A percentile compares a stretch with the other conserved stretches of the same genome.
phyloP scores from a whole-genome alignment of 805 yeast species.

The Saccharomycopsis fermentans region DNA sequence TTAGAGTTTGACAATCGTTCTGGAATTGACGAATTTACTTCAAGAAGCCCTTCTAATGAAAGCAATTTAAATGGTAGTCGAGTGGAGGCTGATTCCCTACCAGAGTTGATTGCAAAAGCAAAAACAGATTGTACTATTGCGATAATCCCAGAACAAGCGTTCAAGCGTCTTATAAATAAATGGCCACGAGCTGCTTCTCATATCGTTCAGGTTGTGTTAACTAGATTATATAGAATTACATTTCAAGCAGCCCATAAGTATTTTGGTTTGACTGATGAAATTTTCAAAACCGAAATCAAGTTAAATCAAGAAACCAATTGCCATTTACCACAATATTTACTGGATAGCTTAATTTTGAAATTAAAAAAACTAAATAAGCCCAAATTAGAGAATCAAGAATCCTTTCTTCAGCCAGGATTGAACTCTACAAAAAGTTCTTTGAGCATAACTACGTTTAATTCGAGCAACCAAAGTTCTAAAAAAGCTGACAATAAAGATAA shows the following conservation, averaged over 20 bases:
- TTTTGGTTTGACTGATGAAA: constrained; percentile 73
- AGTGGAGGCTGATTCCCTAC: constrained; percentile 15
- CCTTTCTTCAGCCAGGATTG: neutral
- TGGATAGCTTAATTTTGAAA: constrained; percentile 38
- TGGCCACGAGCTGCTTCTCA: constrained; percentile 89
- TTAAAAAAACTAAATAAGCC: neutral
- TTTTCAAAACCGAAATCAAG: constrained; percentile 62
- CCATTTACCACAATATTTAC: constrained; percentile 55
- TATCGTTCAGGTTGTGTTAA: constrained; percentile 84
- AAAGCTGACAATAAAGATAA: constrained; percentile 1
- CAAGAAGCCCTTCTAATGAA: neutral
- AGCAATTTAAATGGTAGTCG: neutral
- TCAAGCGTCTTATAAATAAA: constrained; percentile 55
- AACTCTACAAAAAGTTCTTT: neutral
- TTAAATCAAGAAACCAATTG: constrained; percentile 41
- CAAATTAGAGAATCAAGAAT: neutral
- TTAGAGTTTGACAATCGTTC: neutral
- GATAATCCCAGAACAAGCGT: constrained; percentile 80
- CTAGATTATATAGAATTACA: constrained; percentile 82
- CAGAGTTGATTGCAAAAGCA: constrained; percentile 63
- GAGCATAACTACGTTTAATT: neutral
- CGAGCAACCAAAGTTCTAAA: neutral
- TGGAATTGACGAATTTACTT: neutral
- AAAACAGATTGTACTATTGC: constrained; percentile 73
- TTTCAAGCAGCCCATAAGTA: constrained; percentile 84